Percentiles rank a stretch among this genome's conserved stretches.
Conservation (phyloP, 768 basidiomycete species). For the Asterophora lycoperdoides region DNA sequence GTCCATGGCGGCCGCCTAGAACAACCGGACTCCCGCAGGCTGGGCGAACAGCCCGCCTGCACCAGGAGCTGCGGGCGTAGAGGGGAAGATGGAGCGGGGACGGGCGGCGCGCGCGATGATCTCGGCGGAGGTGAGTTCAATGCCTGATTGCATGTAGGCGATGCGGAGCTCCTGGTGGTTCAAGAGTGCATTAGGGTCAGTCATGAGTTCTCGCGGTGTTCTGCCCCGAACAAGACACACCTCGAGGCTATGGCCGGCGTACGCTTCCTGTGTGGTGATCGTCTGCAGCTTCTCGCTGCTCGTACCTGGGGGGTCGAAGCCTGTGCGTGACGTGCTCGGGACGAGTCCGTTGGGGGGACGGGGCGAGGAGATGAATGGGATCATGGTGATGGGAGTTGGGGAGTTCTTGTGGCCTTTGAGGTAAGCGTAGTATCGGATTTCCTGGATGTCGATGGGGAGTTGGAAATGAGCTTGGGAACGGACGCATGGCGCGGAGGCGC, state of each 20-base stretch:
- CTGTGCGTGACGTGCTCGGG: background rate
- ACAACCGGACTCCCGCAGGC: background rate
- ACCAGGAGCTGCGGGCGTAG: background rate
- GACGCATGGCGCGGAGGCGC: background rate
- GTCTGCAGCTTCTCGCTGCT: constrained; percentile 30
- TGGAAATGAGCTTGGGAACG: background rate
- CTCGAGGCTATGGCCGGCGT: constrained; percentile 46
- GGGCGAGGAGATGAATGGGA: constrained; percentile 18
- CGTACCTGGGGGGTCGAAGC: constrained; percentile 10
- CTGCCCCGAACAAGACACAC: constrained; percentile 22
- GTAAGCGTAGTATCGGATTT: constrained; percentile 41
- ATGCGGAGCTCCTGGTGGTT: constrained; percentile 57
- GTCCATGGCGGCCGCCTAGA: background rate
- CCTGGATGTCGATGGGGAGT: constrained; percentile 25
- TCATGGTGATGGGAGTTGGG: constrained; percentile 23
- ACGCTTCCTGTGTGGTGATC: constrained; percentile 34
- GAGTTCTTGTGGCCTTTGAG: constrained; percentile 29
- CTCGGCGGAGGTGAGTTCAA: constrained; percentile 43
- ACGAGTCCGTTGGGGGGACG: background rate
- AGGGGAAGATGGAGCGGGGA: background rate
- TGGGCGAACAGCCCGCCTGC: background rate
- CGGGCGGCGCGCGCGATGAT: constrained; percentile 16
- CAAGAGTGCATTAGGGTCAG: background rate
- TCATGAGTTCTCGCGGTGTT: no score
- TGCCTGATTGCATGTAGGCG: constrained; percentile 36